Base-by-base conservation (phyloP, 495 filamentous ascomycete species). In the Hypoxylon lenormandii region DNA sequence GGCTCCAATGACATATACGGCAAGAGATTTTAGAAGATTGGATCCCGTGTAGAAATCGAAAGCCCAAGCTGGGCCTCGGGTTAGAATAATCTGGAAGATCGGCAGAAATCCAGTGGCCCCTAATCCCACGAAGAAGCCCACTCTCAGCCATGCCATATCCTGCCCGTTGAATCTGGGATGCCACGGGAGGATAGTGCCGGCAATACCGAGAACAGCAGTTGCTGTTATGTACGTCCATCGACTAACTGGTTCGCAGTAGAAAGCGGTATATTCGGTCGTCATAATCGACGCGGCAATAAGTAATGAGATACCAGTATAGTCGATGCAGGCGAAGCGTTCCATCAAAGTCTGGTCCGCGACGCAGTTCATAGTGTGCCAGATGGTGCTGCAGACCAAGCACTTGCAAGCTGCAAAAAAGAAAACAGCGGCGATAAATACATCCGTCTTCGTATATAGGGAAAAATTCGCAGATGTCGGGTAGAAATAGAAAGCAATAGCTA, bases 361-460 rank as follows among this genome's bases (percentile, higher is more conserved):
- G 66, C 90, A 91, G 82, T 91, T 96, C 92, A 99, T 97, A 12
- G 94, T 96, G 81, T 99, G 95, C 95, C 94, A 98, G 70, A 98
- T 89, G 65, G 90, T 92, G 68, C 90, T 93, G 88, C 96, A 98
- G 80, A 94, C 87, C 60, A 99, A 86, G 76, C 94, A 97, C 82
- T 98, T 97, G 83, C 89, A 92, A 50, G 95, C 95, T 36, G 94
- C 95, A 74, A 97, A 93, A 83, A 99, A 97, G 85, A 99, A 99
- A 33, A 95, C 84, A 11, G 91, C 93, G 0, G 96, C 92, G 60
- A 98, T 90, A 70, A 92, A 86, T 53, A 97, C 84, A 69, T 99
- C 96, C 30, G 91, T 83, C 40, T 91, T 93, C 48, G 92, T 92
- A 79, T 92, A 96, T 63, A 91, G 79, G 28, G 87, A 87, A 81